These are phyloP conservation scores for Dipteronia dyeriana DNA, from an alignment of 345 rosid genomes.

Conservation along the genomic window DNA sequence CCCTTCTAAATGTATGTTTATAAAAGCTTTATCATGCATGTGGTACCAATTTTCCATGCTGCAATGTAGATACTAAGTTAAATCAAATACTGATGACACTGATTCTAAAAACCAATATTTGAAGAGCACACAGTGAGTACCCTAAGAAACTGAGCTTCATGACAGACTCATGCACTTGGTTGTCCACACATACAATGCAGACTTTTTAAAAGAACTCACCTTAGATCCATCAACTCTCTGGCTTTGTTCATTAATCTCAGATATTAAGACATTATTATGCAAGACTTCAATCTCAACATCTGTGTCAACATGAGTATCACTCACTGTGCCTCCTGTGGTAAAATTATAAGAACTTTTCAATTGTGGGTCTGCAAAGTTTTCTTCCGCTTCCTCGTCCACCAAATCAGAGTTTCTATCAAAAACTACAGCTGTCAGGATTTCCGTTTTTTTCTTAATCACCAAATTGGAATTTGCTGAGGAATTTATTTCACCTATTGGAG, in stretches of 20 bases:
- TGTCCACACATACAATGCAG: background rate
- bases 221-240: constrained; percentile 20
- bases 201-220: constrained; percentile 32
- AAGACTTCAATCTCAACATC: constrained; percentile 25
- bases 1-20: background rate
- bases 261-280: constrained; percentile 20
- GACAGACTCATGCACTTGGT: background rate
- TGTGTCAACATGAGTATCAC: constrained; percentile 18
- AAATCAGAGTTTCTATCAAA: constrained; percentile 17
- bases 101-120: background rate
- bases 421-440: constrained; percentile 11
- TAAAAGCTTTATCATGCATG: background rate
- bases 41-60: background rate
- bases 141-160: background rate
- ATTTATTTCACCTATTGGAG: constrained; percentile 10
- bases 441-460: constrained; percentile 23
- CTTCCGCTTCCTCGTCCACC: constrained; percentile 18
- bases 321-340: constrained; percentile 9
- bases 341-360: constrained; percentile 30
- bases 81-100: background rate
- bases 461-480: constrained; percentile 23
- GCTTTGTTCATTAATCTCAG: constrained; percentile 21
- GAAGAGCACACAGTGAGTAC: background rate
- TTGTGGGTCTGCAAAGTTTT: constrained; percentile 20
- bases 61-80: background rate